phyloP scores from a whole-genome alignment of 306 rosid genomes.

The Cyamopsis tetragonoloba region DNA sequence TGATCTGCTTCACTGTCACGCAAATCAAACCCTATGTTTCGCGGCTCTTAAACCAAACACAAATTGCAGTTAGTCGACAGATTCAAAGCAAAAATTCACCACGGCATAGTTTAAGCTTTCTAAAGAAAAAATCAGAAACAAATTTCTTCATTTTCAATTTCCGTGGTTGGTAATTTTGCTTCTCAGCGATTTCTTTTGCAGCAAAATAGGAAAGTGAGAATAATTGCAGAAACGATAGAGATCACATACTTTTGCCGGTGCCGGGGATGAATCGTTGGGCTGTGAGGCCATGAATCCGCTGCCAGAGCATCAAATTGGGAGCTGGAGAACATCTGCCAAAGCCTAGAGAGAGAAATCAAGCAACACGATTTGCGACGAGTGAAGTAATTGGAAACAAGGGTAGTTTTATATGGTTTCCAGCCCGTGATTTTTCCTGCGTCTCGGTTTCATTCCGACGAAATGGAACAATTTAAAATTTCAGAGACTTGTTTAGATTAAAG shows the following conservation, averaged over 20 bases:
- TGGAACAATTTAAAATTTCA: too few species aligned
- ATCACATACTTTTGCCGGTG: constrained; percentile 41
- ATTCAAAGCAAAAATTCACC: neutral
- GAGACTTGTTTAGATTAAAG: too few species aligned
- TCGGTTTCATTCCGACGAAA: too few species aligned
- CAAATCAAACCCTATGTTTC: constrained; percentile 59
- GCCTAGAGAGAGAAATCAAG: too few species aligned
- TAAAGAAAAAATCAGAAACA: neutral
- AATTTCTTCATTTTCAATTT: neutral
- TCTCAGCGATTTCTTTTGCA: too few species aligned
- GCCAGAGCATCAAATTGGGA: constrained; percentile 56
- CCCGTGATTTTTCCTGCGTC: too few species aligned
- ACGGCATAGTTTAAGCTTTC: too few species aligned
- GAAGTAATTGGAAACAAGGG: neutral
- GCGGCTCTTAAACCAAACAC: constrained; percentile 44
- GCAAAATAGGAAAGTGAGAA: too few species aligned
- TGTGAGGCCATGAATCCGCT: constrained; percentile 53
- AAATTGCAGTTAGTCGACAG: neutral
- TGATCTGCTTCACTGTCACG: constrained; percentile 69
- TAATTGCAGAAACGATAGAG: too few species aligned
- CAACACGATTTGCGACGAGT: too few species aligned
- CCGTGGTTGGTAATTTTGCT: neutral
- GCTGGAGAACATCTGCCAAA: constrained; percentile 53
- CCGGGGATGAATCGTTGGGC: constrained; percentile 43
- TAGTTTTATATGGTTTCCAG: neutral